Base-by-base conservation (phyloP, 1,284 basidiomycete genomes). In the Microstroma glucosiphilum region DNA sequence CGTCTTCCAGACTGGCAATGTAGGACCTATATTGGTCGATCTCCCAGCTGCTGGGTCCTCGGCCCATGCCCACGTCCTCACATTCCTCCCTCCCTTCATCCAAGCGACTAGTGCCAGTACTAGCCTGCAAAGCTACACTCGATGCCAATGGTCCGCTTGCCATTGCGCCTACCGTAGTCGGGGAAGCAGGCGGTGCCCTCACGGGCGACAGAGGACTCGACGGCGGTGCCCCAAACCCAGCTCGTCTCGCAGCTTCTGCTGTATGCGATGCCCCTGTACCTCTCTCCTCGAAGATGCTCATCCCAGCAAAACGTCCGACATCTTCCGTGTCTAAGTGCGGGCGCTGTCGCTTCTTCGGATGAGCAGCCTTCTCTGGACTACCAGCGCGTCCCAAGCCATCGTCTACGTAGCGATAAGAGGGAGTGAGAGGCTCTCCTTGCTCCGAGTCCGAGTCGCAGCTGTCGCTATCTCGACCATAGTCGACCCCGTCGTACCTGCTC, bases 261-360 rank as follows among this genome's bases (percentile, higher is more conserved):
- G 51, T 7, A 19, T 12, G 6, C 43, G 43, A 4, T 12, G 43
- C 43, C 43, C 43, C 15, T 17, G 21, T 12, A 48, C 21, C 15
- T 48, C 21, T 21, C 43, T 17, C 43, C 17, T 48, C 21, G 43
- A 48, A 12, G 17, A 17, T 21, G 15, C 43, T 17, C 43, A 17
- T 48, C 21, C 43, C 43, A 12, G 21, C 43, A 48, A 54, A 54
- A 6, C 51, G 51, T 15, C 51, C 51, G 25, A 54, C 51, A 13
- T 17, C 51, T 15, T 26, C 25, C 51, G 51, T 2, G 19, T 54
- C 51, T 8, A 54, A 25, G 21, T 54, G 51, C n/a, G 51, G 51
- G 13, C 51, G 51, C 25, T 54, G 19, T 2, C 51, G 51, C 43
- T 37, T 37, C 30, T 37, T 37, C 4, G 30, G 30, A 37, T 37